Evolutionary conservation across 2,329 filamentous ascomycete genomes (phyloP), one percentile per base, ranked within the genome.

Genomic region (Aspergillus quadrilineatus): DNA sequence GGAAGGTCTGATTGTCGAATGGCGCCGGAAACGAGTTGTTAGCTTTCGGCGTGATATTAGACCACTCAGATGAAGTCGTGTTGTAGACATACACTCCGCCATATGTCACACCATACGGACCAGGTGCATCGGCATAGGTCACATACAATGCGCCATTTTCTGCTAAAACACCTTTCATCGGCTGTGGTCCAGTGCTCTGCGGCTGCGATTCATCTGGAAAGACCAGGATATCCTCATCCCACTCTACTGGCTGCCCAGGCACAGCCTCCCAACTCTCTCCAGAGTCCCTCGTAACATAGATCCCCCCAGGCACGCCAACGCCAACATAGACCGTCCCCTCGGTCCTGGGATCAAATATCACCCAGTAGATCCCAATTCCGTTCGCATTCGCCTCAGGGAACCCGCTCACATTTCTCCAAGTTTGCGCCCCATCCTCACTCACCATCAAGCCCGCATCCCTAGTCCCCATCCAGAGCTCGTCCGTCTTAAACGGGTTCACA

Each of bases 381-480:
- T 60, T 60, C 4, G 53, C 36, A 6, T 53, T 53, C 9, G 52
- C 48, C 32, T 60, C 29, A 0, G 58, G 58, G 42, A 60, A 60
- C 22, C 46, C 56, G 1, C 53, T 60, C 39, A 59, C 46, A 17
- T 60, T 60, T 5, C 52, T 53, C 58, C 58, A 60, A 15, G 56
- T 59, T 39, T 44, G 37, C 17, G 58, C 56, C 12, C 56, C 36
- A 46, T 60, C 56, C 4, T 7, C 36, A 39, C 58, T 60, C 45
- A 47, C 56, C 58, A 60, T 56, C 53, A 60, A 39, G 4, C 58
- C 58, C 12, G 56, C 58, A 22, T 26, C 49, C 28, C 56, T 50
- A 3, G 58, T 59, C 4, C 58, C 58, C 52, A 60, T 56, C 58
- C 56, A 59, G 5, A 60, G 41, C 36, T 60, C 58, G 10, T 54